phyloP scores from a whole-genome alignment of 1,139 yeast species.

The Debaryomycetaceae sp. region DNA sequence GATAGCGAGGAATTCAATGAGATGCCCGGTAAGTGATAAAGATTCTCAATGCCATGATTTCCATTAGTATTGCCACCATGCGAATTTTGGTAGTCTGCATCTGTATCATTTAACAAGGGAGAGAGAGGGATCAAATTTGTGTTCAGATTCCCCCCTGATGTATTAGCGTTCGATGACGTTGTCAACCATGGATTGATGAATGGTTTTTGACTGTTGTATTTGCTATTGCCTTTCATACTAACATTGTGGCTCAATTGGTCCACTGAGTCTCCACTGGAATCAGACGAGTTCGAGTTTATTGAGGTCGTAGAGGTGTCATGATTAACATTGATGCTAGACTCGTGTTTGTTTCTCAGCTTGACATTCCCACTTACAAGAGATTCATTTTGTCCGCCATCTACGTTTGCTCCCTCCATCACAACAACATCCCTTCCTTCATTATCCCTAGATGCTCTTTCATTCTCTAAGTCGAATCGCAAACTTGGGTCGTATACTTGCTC shows the following conservation, averaged over 20 bases:
- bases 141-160: slow-evolving; percentile 6
- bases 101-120: slow-evolving; percentile 34
- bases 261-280: background rate
- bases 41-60: slow-evolving; percentile 12
- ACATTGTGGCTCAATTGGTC: background rate
- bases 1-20: slow-evolving; percentile 3
- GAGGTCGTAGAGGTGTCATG: background rate
- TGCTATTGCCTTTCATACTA: background rate
- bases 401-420: background rate
- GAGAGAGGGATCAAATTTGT: slow-evolving; percentile 33
- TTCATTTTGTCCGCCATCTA: too few species aligned
- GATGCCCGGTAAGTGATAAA: slow-evolving; percentile 16
- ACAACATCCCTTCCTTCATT: background rate
- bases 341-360: background rate
- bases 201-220: slow-evolving; percentile 7
- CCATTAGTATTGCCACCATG: slow-evolving; percentile 6
- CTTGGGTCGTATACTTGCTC: background rate
- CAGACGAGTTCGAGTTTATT: background rate
- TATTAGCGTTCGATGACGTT: slow-evolving; percentile 7
- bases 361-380: too few species aligned
- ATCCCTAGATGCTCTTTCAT: background rate
- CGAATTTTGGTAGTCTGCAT: slow-evolving; percentile 18
- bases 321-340: background rate
- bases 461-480: background rate
- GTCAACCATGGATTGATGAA: slow-evolving; percentile 16